phyloP scores from a whole-genome alignment of 2,329 filamentous ascomycete genomes.

The Chaetomiaceae sp. region DNA sequence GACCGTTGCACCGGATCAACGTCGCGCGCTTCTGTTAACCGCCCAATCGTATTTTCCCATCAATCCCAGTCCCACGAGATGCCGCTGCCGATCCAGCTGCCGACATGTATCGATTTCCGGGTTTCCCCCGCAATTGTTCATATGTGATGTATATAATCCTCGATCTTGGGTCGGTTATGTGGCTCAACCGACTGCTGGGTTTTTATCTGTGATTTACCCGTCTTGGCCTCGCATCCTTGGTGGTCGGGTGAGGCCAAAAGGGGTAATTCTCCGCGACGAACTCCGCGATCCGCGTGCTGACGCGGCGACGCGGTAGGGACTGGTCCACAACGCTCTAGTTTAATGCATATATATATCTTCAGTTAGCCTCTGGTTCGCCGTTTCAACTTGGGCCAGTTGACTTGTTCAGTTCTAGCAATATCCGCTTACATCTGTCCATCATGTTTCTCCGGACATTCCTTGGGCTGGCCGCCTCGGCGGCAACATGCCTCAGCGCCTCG shows the following conservation, averaged over 20 bases:
- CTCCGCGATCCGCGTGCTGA: neutral
- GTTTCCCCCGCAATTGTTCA: neutral
- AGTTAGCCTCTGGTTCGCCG: neutral
- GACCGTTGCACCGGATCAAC: no score
- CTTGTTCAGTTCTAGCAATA: no score
- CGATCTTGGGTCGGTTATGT: neutral
- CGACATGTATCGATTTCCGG: neutral
- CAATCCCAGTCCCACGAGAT: neutral
- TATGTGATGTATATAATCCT: neutral
- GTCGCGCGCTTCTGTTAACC: no score
- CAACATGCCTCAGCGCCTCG: constrained; percentile 21
- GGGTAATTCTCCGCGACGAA: neutral
- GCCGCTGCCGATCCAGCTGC: constrained; percentile 6
- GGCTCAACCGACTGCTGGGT: neutral
- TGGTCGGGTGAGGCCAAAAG: neutral
- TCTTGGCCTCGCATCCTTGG: neutral
- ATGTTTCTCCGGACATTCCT: constrained; percentile 19
- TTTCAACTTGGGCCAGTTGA: neutral
- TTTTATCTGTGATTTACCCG: constrained; percentile 7
- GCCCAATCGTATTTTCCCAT: no score
- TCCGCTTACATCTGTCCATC: neutral
- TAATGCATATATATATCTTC: no score
- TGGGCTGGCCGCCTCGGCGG: constrained; percentile 19
- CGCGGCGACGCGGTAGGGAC: no score
- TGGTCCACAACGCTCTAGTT: no score